These are phyloP conservation scores for Naganishia antarctica DNA, from an alignment of 768 basidiomycete species.

Conservation along the genomic window DNA sequence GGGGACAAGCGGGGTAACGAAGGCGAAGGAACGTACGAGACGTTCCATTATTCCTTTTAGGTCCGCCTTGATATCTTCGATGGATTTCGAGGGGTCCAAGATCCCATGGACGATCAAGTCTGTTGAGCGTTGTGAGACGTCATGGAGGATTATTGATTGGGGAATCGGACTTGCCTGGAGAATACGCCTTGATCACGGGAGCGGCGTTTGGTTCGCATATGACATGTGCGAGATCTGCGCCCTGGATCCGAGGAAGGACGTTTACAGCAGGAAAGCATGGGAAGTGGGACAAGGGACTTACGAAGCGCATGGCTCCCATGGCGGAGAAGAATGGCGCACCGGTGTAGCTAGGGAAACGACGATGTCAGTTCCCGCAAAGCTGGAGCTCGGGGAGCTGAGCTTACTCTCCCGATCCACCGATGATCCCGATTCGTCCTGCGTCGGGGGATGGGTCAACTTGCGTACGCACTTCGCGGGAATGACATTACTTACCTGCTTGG, in stretches of 20 bases:
- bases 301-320: conserved; percentile 81
- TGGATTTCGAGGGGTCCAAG: conserved; percentile 64
- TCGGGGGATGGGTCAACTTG: conserved; percentile 47
- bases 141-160: background rate
- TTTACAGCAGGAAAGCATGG: conserved; percentile 11
- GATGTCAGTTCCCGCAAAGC: background rate
- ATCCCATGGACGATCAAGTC: conserved; percentile 97
- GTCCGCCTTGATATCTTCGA: conserved; percentile 44
- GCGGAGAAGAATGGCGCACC: conserved; percentile 96
- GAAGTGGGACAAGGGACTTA: conserved; percentile 43
- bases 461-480: conserved; percentile 50
- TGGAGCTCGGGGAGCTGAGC: conserved; percentile 35
- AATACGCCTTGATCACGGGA: conserved; percentile 90
- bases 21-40: conserved; percentile 51
- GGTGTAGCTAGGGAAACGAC: conserved; percentile 64
- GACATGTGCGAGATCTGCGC: conserved; percentile 91
- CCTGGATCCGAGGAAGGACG: conserved; percentile 52
- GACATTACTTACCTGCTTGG: conserved; percentile 58
- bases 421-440: conserved; percentile 73
- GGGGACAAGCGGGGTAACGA: background rate
- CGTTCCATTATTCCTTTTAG: conserved; percentile 66
- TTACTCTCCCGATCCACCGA: conserved; percentile 90
- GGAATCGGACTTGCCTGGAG: conserved; percentile 53
- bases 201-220: conserved; percentile 93
- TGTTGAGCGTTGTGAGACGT: background rate